phyloP scores from a whole-genome alignment of 306 rosid genomes.

The Prunus salicina region DNA sequence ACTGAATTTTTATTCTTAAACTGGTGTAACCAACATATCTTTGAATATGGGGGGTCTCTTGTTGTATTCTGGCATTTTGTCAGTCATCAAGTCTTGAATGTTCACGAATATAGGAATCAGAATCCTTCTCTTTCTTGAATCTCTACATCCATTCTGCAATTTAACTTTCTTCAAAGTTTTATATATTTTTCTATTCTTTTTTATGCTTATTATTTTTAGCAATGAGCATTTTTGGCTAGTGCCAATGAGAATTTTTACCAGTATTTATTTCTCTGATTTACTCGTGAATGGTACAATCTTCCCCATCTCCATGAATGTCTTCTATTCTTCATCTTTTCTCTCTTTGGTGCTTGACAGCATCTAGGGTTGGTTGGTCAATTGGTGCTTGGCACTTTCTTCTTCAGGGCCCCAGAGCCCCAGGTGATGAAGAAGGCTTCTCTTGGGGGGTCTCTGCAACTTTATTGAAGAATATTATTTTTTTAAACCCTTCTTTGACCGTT shows the following conservation, averaged over 20 bases:
- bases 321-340: not conserved
- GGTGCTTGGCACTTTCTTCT: slow-evolving; percentile 11
- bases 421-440: not conserved
- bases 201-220: not conserved
- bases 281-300: not conserved
- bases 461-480: slow-evolving; percentile 8
- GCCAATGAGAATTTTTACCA: not conserved
- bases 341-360: slow-evolving; percentile 27
- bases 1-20: slow-evolving; percentile 16
- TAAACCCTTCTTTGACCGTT: slow-evolving; percentile 22
- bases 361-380: slow-evolving; percentile 13
- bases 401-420: slow-evolving; percentile 1
- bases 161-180: not conserved
- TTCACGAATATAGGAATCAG: slow-evolving; percentile 26
- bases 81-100: slow-evolving; percentile 40
- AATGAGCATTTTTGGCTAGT: not conserved
- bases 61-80: slow-evolving; percentile 34
- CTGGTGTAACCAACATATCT: slow-evolving; percentile 38
- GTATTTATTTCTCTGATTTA: slow-evolving; percentile 5
- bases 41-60: slow-evolving; percentile 12
- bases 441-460: slow-evolving; percentile 23
- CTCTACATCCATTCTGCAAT: not conserved
- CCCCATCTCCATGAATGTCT: not conserved
- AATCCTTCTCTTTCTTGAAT: not conserved
- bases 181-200: not conserved